Evolutionary conservation across 2,329 filamentous ascomycete species (phyloP), one percentile per base, ranked within the genome.

Genomic region (Pestalotiopsis sp.): DNA sequence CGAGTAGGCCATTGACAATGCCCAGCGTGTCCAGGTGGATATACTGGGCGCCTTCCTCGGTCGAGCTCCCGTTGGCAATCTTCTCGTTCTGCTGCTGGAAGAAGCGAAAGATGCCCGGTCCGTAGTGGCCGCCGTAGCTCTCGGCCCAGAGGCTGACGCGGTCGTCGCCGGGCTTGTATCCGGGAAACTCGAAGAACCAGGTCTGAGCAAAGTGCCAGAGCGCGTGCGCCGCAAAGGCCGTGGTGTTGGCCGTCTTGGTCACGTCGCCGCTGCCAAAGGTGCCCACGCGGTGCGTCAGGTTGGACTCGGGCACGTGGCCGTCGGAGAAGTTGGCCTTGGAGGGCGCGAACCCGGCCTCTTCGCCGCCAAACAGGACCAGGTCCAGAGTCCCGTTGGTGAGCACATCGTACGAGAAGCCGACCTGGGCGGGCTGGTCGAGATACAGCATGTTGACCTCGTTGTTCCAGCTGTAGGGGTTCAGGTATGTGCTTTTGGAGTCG

Each of bases 121-220:
- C 77, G 58, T 79, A 79, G 23, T 78, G 75, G 2, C 78, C 77
- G 20, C 78, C 77, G 66, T 79, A 79, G 7, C 76, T 78, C 70
- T 80, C 78, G 1, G 78, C 77, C 27, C 76, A 75, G 11, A 80
- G 72, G 36, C 74, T 78, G 68, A 89, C 85, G 9, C 86, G 84
- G 11, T 90, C 85, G 77, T 91, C 88, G 64, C 87, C 87, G 4
- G 88, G 88, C 73, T 82, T 79, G 76, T 89, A 88, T 64, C 83
- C 80, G 0, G 87, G 86, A 68, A 89, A 89, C 67, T 83, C 81
- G 12, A 80, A 82, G 72, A 91, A 75, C 80, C 86, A 89, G 7
- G 80, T 83, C 74, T 90, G 87, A n/a, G 88, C 77, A 71, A 90
- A 89, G 73, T 90, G 86, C 88, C 88, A 91, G 3, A 87, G 79